Percentiles rank a stretch among this genome's conserved stretches.
Conservation (phyloP, 2,329 filamentous ascomycete species). For the Neonectria magnoliae region DNA sequence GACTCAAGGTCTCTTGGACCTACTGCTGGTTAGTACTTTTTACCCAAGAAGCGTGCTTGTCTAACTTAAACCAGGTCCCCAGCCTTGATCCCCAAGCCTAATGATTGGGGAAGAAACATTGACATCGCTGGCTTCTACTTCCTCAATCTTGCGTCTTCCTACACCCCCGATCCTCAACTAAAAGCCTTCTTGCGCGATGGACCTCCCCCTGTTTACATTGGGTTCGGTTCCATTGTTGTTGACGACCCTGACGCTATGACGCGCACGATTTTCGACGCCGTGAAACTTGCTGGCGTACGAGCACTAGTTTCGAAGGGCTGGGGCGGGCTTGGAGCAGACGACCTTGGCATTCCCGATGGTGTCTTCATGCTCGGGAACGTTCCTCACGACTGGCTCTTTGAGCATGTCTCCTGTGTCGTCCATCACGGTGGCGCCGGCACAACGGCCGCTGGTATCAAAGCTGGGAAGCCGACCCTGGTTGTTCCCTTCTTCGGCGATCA, state of each 20-base stretch:
- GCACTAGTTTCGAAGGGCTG: conserved; percentile 88
- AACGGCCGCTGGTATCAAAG: conserved; percentile 84
- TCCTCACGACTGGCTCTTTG: conserved; percentile 90
- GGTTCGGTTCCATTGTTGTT: conserved; percentile 85
- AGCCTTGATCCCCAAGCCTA: conserved; percentile 79
- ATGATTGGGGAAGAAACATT: conserved; percentile 78
- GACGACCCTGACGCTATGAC: conserved; percentile 80
- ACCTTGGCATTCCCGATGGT: conserved; percentile 74
- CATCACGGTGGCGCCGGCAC: conserved; percentile 92
- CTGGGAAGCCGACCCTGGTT: conserved; percentile 82
- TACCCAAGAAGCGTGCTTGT: too few relatives aligned
- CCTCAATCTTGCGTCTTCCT: conserved; percentile 73
- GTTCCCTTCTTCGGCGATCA: conserved; percentile 91
- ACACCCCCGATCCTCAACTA: conserved; percentile 72
- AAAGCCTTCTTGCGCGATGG: conserved; percentile 73
- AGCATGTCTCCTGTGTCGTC: conserved; percentile 81
- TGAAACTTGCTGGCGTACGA: conserved; percentile 73
- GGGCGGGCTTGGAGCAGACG: conserved; percentile 83
- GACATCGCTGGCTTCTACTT: conserved; percentile 82
- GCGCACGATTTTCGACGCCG: conserved; percentile 75
- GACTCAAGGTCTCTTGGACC: conserved; percentile 82
- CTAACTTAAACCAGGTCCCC: conserved; percentile 63
- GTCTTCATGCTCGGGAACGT: conserved; percentile 87
- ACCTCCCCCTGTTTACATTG: conserved; percentile 81
- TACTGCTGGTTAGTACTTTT: conserved; percentile 76